Evolutionary conservation across 495 filamentous ascomycete genomes (phyloP).

Genomic region (Penicillium roqueforti): DNA sequence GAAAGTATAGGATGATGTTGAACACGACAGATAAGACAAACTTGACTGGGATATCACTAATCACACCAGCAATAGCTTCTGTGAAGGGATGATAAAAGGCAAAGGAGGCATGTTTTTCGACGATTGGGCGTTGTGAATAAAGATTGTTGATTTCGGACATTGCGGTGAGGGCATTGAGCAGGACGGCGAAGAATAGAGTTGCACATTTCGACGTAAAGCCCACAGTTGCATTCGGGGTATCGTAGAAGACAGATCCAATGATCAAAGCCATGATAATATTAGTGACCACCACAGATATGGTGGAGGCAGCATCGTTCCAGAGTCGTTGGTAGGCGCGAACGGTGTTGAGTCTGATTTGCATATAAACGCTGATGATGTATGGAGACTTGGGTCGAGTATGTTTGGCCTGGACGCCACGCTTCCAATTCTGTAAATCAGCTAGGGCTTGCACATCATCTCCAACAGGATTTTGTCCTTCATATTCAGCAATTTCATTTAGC

Average conservation of each 20-base stretch:
- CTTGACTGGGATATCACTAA: conserved; percentile 53
- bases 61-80: conserved; percentile 50
- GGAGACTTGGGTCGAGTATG: conserved; percentile 33
- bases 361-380: conserved; percentile 36
- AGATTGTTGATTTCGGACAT: conserved; percentile 54
- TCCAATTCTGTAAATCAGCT: conserved; percentile 24
- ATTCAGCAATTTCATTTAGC: conserved; percentile 43
- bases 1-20: conserved; percentile 52
- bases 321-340: conserved; percentile 51
- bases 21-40: conserved; percentile 39
- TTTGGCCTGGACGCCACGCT: conserved; percentile 29
- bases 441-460: conserved; percentile 9
- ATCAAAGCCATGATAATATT: conserved; percentile 74
- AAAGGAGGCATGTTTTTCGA: conserved; percentile 56
- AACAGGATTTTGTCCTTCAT: conserved; percentile 33
- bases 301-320: conserved; percentile 63
- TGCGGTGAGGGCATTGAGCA: conserved; percentile 52
- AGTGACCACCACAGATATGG: conserved; percentile 63
- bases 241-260: conserved; percentile 78
- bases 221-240: conserved; percentile 54
- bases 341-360: conserved; percentile 43
- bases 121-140: conserved; percentile 53
- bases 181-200: conserved; percentile 80
- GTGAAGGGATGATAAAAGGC: conserved; percentile 57
- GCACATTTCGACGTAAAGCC: conserved; percentile 70